phyloP scores from a whole-genome alignment of 2,329 filamentous ascomycete genomes.

The Phyllosticta paracitricarpa region DNA sequence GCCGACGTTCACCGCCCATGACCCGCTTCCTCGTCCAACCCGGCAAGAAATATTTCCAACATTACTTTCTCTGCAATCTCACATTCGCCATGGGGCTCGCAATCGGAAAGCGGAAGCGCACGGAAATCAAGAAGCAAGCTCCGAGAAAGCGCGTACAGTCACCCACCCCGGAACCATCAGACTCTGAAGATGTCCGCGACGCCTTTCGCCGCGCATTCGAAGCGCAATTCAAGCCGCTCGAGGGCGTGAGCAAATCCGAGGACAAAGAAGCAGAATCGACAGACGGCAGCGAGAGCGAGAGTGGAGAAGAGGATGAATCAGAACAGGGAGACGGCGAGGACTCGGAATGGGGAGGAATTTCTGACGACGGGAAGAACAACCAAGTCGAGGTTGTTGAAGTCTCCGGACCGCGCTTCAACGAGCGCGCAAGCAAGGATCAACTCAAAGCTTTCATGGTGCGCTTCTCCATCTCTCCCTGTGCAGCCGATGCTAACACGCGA shows the following conservation, averaged over 20 bases:
- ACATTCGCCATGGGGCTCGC: conserved; percentile 27
- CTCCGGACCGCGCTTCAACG: conserved; percentile 21
- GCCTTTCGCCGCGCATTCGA: conserved; percentile 82
- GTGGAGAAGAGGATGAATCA: conserved; percentile 18
- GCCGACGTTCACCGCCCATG: background rate
- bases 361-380: conserved; percentile 37
- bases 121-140: conserved; percentile 14
- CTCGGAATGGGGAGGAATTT: conserved; percentile 53
- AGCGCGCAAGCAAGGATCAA: conserved; percentile 45
- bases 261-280: background rate
- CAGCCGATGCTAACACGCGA: conserved; percentile 16
- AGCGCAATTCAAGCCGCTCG: conserved; percentile 70
- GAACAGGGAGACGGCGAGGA: conserved; percentile 20
- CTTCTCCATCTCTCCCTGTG: background rate
- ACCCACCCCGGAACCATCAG: conserved; percentile 17
- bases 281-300: conserved; percentile 15
- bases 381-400: conserved; percentile 37
- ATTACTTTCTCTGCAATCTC: background rate
- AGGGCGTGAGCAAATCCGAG: conserved; percentile 25
- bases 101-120: conserved; percentile 38
- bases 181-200: conserved; percentile 54
- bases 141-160: conserved; percentile 13
- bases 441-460: conserved; percentile 70
- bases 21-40: background rate
- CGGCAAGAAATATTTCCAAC: background rate